Evolutionary conservation across 2,329 filamentous ascomycete species (phyloP).

Genomic region (Chaetomium olivaceum): DNA sequence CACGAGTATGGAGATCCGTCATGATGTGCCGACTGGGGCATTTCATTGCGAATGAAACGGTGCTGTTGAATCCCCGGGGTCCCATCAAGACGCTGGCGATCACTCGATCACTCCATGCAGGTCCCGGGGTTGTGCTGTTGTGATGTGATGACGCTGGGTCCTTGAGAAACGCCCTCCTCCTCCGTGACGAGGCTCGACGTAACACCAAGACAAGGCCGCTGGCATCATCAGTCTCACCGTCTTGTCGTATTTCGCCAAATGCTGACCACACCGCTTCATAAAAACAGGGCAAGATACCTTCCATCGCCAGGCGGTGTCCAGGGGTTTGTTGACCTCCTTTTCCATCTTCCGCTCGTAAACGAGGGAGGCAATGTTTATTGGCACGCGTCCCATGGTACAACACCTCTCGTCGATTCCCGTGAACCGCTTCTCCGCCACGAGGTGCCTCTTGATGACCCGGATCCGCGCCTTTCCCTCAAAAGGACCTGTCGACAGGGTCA

Average conservation of each 20-base stretch:
- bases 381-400: not conserved
- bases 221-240: not conserved
- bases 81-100: not conserved
- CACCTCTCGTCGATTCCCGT: not conserved
- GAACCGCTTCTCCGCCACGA: not conserved
- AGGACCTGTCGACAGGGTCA: not conserved
- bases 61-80: not conserved
- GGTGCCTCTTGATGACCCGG: not conserved
- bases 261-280: constrained; percentile 2
- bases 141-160: not conserved
- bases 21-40: not conserved
- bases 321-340: constrained; percentile 1
- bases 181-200: not conserved
- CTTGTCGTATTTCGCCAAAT: not conserved
- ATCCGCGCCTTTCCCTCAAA: not conserved
- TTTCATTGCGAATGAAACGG: not conserved
- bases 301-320: not conserved
- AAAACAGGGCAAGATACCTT: not conserved
- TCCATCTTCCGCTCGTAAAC: not conserved
- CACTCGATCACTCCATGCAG: not conserved
- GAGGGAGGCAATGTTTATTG: not conserved
- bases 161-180: not conserved
- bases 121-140: not conserved
- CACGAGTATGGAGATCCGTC: not conserved
- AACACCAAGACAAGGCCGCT: no score